These are phyloP conservation scores for Eucalyptus viminalis DNA, from an alignment of 345 rosid genomes.

Conservation along the genomic window DNA sequence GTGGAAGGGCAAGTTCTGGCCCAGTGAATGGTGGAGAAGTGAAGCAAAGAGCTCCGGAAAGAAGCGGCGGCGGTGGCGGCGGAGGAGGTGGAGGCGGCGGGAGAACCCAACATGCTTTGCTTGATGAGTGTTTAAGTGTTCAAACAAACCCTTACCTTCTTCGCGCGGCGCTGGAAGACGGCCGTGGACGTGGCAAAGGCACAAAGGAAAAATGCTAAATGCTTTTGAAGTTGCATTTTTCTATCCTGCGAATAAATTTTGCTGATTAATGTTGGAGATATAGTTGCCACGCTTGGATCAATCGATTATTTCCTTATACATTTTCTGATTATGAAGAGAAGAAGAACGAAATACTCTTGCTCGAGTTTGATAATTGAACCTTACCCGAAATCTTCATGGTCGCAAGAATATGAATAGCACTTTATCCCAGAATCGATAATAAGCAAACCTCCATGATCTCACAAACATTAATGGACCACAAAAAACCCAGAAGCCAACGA, in stretches of 20 bases:
- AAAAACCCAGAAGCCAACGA: neutral
- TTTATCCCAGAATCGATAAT: neutral
- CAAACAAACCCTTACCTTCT: too few relatives aligned
- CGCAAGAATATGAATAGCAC: neutral
- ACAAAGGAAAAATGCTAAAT: neutral
- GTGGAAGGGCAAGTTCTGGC: neutral
- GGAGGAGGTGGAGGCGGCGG: neutral
- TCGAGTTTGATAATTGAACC: neutral
- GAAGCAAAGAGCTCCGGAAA: neutral
- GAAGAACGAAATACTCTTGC: neutral
- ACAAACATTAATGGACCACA: neutral
- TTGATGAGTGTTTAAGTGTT: too few relatives aligned
- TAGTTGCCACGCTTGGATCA: neutral
- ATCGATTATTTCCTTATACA: neutral
- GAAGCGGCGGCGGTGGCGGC: neutral
- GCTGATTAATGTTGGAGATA: neutral
- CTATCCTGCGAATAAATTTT: neutral
- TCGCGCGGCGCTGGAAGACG: neutral
- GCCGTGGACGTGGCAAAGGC: neutral
- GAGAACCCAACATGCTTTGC: neutral
- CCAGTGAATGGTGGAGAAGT: neutral
- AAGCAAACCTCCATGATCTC: neutral
- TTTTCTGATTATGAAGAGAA: neutral
- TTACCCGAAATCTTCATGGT: neutral
- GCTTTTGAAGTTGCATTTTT: neutral